Conservation (phyloP, 192 early-diverging fungal genomes). For the Paraglomus brasilianum region DNA sequence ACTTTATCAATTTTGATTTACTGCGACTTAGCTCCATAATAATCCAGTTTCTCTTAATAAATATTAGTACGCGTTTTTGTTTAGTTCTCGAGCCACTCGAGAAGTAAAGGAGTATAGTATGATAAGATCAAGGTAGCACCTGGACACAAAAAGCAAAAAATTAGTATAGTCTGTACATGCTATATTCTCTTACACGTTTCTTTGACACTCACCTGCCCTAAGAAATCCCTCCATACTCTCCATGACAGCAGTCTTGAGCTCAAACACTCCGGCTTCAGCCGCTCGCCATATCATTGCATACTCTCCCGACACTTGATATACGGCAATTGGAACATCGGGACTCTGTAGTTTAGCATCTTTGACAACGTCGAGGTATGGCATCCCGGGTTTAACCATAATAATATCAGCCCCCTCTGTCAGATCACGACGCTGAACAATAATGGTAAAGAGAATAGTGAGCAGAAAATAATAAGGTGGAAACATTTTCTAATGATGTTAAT, state of each 20-base stretch:
- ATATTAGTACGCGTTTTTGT: no score
- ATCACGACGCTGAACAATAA: slow-evolving; percentile 56
- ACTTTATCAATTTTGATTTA: no score
- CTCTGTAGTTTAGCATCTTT: slow-evolving; percentile 76
- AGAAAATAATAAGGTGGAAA: not conserved
- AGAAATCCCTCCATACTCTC: slow-evolving; percentile 81
- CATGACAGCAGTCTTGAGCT: slow-evolving; percentile 78
- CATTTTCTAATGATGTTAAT: slow-evolving; percentile 16
- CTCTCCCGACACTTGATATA: slow-evolving; percentile 95
- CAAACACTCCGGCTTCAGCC: slow-evolving; percentile 80
- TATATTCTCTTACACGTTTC: not conserved
- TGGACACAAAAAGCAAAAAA: not conserved
- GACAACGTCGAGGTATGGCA: slow-evolving; percentile 93
- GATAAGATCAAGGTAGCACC: slow-evolving; percentile 88
- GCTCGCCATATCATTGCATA: slow-evolving; percentile 85
- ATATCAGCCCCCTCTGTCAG: slow-evolving; percentile 93
- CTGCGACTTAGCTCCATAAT: no score
- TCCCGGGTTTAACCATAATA: slow-evolving; percentile 97
- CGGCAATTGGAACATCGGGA: slow-evolving; percentile 88
- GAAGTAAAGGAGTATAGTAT: slow-evolving; percentile 91
- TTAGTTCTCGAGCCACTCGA: slow-evolving; percentile 81
- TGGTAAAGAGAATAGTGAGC: not conserved
- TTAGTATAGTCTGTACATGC: not conserved
- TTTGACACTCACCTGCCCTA: slow-evolving; percentile 65
- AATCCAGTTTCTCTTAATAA: no score